Base-by-base conservation (phyloP, 805 yeast genomes). In the Candida montana region DNA sequence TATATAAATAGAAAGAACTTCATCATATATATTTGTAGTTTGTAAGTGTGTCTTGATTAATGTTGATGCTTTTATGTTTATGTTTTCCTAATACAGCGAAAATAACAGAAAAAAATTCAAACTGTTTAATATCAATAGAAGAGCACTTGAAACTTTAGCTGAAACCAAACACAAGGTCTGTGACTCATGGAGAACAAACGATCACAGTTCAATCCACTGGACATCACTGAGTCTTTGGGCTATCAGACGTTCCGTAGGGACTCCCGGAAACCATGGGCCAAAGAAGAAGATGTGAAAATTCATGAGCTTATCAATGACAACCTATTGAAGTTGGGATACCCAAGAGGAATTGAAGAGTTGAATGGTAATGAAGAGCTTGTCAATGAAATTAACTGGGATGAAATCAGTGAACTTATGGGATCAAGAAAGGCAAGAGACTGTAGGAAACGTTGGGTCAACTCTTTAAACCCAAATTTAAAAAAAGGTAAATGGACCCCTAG, bases 401-500 rank as follows among this genome's bases (percentile, higher is more conserved):
- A 48, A 40, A 69, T 81, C 31, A 74, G 81, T 49, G 67, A 48
- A 50, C 64, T 45, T 55, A 72, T 64, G 59, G 66, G 69, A 58
- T 69, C 48, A 54, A 67, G 96, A 40, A 81, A 83, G 52, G 72
- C 87, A 11, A 87, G 84, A 53, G 95, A 88, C 57, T 84, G 95
- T 56, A 73, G 88, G 28, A 89, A 88, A 59, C 65, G 97, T 44
- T 90, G 97, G 97, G 67, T 77, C 15, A 83, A 82, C 48, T 86
- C 95, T 1, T 63, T 90, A 31, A 93, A 88, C 59, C 97, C 97
- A 2, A 75, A 71, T 44, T 65, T 90, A 46, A 75, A 79, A 41
- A 84, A 86, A 50, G 97, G 97, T 1, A 77, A 79, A 55, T 90
- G 97, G 97, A 83, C 93, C 2, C 60, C 71, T 12, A 83, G 74